These are phyloP conservation scores for Trichosanthes truncata DNA, from an alignment of 306 rosid genomes.

Conservation along the genomic window DNA sequence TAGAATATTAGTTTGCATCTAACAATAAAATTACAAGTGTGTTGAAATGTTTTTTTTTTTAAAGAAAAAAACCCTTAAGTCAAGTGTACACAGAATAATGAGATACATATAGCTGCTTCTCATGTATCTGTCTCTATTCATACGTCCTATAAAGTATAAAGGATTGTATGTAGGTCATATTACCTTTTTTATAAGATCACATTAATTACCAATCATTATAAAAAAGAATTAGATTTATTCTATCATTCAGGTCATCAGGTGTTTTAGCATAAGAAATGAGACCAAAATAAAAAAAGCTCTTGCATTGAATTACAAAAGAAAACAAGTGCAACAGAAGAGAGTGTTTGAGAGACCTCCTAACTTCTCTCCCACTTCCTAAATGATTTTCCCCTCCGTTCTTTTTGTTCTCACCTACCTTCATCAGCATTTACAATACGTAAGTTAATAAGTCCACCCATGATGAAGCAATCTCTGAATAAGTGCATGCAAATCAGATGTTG, in stretches of 20 bases:
- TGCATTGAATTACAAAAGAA: background rate
- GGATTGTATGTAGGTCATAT: background rate
- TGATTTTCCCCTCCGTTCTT: background rate
- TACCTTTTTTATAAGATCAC: background rate
- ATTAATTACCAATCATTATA: background rate
- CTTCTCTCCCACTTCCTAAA: background rate
- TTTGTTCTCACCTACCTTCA: background rate
- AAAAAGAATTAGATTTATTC: background rate
- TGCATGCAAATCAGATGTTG: no score
- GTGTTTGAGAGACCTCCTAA: background rate
- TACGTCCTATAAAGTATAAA: background rate
- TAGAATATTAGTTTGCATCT: conserved; percentile 2
- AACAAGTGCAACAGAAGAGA: background rate
- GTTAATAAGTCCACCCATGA: no score
- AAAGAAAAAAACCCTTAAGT: background rate
- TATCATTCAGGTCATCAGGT: background rate
- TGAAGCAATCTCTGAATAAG: no score
- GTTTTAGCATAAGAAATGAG: background rate
- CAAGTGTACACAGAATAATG: background rate
- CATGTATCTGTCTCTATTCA: background rate
- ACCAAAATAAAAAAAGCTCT: background rate
- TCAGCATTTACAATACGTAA: no score
- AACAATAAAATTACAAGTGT: background rate
- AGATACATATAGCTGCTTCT: background rate
- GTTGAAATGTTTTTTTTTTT: background rate